phyloP scores from a whole-genome alignment of 176 grass and related monocot genomes.

The Avena eriantha region DNA sequence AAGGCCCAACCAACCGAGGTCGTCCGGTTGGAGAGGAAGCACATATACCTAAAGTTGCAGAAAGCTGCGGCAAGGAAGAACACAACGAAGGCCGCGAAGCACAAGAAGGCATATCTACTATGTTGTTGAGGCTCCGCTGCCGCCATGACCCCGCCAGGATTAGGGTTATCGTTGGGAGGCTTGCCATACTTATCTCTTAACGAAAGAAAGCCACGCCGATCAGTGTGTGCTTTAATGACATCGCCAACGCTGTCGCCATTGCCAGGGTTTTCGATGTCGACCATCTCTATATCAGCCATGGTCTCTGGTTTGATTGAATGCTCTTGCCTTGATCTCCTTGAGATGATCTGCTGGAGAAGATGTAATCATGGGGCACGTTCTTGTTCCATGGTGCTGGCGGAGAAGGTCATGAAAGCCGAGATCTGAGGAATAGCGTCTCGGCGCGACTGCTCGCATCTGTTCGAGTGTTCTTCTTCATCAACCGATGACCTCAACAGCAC shows the following conservation, averaged over 20 bases:
- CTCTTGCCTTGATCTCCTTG: background rate
- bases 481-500: too few relatives aligned
- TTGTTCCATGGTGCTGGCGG: too few relatives aligned
- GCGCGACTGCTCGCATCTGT: too few relatives aligned
- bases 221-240: background rate
- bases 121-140: background rate
- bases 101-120: background rate
- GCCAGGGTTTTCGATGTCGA: background rate
- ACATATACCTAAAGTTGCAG: background rate
- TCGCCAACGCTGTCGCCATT: background rate
- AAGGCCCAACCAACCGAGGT: background rate
- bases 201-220: background rate
- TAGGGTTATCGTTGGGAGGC: background rate
- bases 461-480: too few relatives aligned
- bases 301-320: too few relatives aligned
- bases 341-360: background rate
- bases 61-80: background rate
- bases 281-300: slow-evolving; percentile 1
- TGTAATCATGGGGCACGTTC: background rate
- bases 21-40: background rate
- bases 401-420: too few relatives aligned
- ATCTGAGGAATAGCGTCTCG: too few relatives aligned
- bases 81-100: background rate
- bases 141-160: background rate
- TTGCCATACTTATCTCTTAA: background rate